phyloP scores from a whole-genome alignment of 1,284 basidiomycete genomes.

The Irpex sp. region DNA sequence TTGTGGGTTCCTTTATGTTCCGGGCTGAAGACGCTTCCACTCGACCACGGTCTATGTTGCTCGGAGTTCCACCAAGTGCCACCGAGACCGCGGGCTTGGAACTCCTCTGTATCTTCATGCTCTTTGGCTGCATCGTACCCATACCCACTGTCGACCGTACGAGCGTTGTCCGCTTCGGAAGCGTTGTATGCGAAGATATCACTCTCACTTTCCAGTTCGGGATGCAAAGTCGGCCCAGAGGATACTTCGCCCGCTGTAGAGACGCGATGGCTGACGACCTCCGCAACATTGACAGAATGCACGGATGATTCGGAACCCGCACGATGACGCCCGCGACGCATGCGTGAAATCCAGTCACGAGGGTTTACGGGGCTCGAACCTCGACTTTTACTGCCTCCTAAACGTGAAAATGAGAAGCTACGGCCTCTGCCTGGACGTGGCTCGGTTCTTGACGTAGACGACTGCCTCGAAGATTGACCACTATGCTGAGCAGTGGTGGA shows the following conservation, averaged over 20 bases:
- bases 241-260: background rate
- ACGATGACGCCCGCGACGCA: background rate
- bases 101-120: background rate
- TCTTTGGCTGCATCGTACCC: background rate
- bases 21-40: background rate
- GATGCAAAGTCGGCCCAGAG: background rate
- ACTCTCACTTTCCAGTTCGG: background rate
- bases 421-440: background rate
- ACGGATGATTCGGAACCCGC: background rate
- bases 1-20: background rate
- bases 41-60: background rate
- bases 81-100: background rate
- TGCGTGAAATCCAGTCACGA: background rate
- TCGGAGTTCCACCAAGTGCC: background rate
- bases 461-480: background rate
- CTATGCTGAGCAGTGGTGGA: background rate
- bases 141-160: background rate
- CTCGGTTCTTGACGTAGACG: background rate
- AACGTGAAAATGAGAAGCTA: conserved; percentile 1
- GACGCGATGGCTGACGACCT: background rate
- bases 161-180: background rate
- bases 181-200: background rate
- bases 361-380: background rate
- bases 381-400: background rate
- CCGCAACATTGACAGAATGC: background rate